Conservation (phyloP, 768 basidiomycete genomes). For the Dacryopinax primogenitus region DNA sequence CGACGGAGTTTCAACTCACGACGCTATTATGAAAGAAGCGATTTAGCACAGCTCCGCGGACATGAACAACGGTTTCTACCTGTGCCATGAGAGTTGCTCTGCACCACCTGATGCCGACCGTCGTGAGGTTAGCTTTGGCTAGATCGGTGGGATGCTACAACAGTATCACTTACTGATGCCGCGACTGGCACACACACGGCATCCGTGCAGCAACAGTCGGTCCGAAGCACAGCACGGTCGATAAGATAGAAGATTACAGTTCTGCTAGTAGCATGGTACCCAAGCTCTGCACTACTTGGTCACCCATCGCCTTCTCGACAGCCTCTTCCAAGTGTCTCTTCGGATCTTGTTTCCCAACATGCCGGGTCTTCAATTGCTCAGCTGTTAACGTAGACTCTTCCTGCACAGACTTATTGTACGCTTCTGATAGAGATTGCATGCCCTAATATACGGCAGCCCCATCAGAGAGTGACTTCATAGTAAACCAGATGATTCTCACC, state of each 20-base stretch:
- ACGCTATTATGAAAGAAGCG: neutral
- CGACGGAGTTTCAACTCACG: neutral
- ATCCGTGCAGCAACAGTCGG: neutral
- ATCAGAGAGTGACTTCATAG: conserved; percentile 18
- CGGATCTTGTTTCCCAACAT: conserved; percentile 95
- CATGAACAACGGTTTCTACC: neutral
- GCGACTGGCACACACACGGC: neutral
- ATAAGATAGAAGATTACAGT: conserved; percentile 34
- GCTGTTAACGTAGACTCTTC: conserved; percentile 91
- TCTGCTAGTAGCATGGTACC: conserved; percentile 92
- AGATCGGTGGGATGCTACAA: neutral
- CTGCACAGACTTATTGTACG: conserved; percentile 95
- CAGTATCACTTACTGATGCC: neutral
- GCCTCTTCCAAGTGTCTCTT: conserved; percentile 96
- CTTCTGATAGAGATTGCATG: conserved; percentile 84
- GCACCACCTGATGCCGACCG: too few relatives aligned
- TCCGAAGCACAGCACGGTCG: neutral
- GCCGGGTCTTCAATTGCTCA: conserved; percentile 91
- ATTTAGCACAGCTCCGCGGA: neutral
- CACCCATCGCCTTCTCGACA: conserved; percentile 95
- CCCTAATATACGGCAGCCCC: conserved; percentile 37
- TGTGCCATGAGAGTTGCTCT: too few relatives aligned
- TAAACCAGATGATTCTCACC: conserved; percentile 37
- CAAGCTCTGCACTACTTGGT: conserved; percentile 90
- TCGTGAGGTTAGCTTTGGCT: neutral